Percentiles rank a stretch among this genome's conserved stretches.
Conservation (phyloP, 306 rosid genomes). For the Oxytropis ochrocephala region DNA sequence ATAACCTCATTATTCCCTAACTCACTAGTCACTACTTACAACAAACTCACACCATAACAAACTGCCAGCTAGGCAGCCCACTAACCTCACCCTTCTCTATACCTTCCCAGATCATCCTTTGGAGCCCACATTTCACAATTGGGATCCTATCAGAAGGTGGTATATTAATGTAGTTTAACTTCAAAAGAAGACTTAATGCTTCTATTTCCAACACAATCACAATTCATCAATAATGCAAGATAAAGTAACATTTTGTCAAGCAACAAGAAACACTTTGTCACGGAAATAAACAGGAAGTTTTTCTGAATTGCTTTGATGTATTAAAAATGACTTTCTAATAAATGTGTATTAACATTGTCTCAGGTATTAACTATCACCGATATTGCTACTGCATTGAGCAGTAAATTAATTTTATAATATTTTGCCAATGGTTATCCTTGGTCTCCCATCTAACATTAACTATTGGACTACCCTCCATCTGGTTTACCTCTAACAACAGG, state of each 20-base stretch:
- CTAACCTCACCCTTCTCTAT: too few relatives aligned
- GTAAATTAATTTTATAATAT: background rate
- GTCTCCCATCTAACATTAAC: background rate
- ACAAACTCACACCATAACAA: too few relatives aligned
- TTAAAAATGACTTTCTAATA: too few relatives aligned
- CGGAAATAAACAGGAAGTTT: conserved; percentile 9
- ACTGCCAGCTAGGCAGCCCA: too few relatives aligned
- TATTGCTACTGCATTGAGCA: background rate
- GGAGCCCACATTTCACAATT: too few relatives aligned
- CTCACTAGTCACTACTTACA: too few relatives aligned
- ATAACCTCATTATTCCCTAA: too few relatives aligned
- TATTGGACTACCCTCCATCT: background rate
- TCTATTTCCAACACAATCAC: background rate
- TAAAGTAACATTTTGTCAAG: background rate
- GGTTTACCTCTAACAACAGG: background rate
- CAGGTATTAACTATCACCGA: background rate
- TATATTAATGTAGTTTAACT: too few relatives aligned
- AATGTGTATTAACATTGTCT: background rate
- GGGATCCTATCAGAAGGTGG: too few relatives aligned
- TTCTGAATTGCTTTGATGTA: too few relatives aligned
- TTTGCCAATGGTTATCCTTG: background rate
- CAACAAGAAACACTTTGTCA: background rate
- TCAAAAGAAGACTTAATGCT: too few relatives aligned
- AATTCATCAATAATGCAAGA: background rate
- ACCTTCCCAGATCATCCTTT: too few relatives aligned